phyloP scores from a whole-genome alignment of 352 stramenopile genomes.

The Phytophthora palmivora region DNA sequence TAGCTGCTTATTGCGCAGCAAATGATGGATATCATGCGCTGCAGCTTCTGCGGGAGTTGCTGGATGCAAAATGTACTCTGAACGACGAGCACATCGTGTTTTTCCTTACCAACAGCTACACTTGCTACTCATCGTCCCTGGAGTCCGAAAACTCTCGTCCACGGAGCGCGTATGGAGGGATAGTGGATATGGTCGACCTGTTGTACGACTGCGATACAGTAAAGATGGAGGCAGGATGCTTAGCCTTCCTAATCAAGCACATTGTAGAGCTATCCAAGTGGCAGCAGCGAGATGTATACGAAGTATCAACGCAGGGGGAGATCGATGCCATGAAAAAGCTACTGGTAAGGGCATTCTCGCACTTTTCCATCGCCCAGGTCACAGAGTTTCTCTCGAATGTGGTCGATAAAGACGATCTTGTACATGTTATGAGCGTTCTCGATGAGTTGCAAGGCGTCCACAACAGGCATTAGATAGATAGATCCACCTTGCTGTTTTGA shows the following conservation, averaged over 20 bases:
- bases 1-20: constrained; percentile 66
- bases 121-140: constrained; percentile 18
- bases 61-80: constrained; percentile 41
- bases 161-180: constrained; percentile 28
- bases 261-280: constrained; percentile 51
- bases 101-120: constrained; percentile 64
- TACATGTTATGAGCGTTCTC: constrained; percentile 46
- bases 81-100: constrained; percentile 66
- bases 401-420: constrained; percentile 42
- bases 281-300: constrained; percentile 28
- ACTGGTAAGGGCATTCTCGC: constrained; percentile 44
- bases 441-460: constrained; percentile 23
- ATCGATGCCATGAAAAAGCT: constrained; percentile 50
- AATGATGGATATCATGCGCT: constrained; percentile 41
- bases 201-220: constrained; percentile 36
- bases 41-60: constrained; percentile 47
- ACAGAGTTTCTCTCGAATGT: constrained; percentile 59
- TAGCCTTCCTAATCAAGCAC: constrained; percentile 61
- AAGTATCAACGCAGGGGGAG: constrained; percentile 35
- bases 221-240: constrained; percentile 41
- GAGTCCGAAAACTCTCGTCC: constrained; percentile 33
- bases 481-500: constrained; percentile 3
- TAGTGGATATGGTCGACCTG: constrained; percentile 39
- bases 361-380: constrained; percentile 50
- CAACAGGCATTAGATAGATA: constrained; percentile 28